Evolutionary conservation across 108 stramenopile genomes (phyloP), one percentile per base, ranked within the genome.

Genomic region (Nannochloropsis gaditana): DNA sequence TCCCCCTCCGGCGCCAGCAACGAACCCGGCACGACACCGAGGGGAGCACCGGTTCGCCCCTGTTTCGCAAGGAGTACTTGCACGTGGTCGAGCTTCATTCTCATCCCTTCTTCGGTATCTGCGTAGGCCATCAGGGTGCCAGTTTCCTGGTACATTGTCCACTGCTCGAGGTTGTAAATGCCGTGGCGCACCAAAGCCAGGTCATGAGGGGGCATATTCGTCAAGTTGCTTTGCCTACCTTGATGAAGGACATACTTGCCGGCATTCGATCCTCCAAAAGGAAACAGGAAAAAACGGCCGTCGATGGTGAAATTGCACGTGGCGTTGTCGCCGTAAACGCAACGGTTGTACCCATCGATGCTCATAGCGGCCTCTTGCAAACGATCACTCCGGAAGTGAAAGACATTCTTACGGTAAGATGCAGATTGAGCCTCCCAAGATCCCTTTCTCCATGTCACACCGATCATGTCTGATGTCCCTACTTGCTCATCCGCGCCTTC

Each of bases 271-370:
- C 59, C 59, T 4, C 59, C n/a, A 6, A 73, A 73, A 3, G 59
- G 59, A 3, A n/a, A 15, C 4, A 73, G 59, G 59, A n/a, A 73
- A n/a, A 73, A 2, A 4, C n/a, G 15, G 59, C 19, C n/a, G n/a
- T 73, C 59, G 59, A 73, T 73, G 59, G 59, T n/a, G n/a, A 73
- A 73, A n/a, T 73, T 73, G n/a, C 59, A 73, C 19, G 59, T 73
- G 1, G 59, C 59, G 2, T 15, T 73, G 4, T n/a, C n/a, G 15
- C 59, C 59, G 6, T 73, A 73, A 15, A 73, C 19, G 4, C 15
- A n/a, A 73, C 59, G 59, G 19, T n/a, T n/a, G 19, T n/a, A 15
- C 4, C 59, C 59, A n/a, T 73, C 59, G 4, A n/a, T 4, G 4
- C 15, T n/a, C 3, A 73, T 6, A 73, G 59, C 15, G 4, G 59